Base-by-base conservation (phyloP, 305 asterid genomes). In the Rubia peregrina region DNA sequence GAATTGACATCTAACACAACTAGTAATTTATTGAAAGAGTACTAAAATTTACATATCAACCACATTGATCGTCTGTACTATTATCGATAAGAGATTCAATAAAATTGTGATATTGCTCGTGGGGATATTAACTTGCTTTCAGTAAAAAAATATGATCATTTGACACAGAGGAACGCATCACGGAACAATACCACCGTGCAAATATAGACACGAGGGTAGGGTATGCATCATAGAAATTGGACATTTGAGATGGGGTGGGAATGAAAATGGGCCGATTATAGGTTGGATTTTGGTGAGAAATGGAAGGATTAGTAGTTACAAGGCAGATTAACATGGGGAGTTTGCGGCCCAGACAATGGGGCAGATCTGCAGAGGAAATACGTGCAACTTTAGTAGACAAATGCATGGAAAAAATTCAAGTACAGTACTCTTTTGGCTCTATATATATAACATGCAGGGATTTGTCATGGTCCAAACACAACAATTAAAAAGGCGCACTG, bases 331-430 rank as follows among this genome's bases (percentile, higher is more conserved):
- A 49, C 9, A 33, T 26, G 65, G 71, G 24, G 67, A 33, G 30
- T 8, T 36, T 36, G 73, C 26, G 51, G 71, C 71, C 74, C 71
- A 67, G 73, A 68, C 70, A 66, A 14, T 10, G 61, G 30, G 0
- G 74, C 48, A 70, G 42, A 22, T 24, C n/a, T 9, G 73, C 43
- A 61, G 61, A 6, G 16, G 1, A 68, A 26, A 49, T 76, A 49
- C 63, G 57, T 44, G 72, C 65, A 72, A 40, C 65, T 71, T 74
- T 51, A 0, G 59, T 71, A 57, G 74, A 80, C 83, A 80, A 73
- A 21, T 80, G 76, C 74, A 65, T 76, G 71, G 83, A 42, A 61
- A 76, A 65, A 69, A 70, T 70, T 65, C 63, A 73, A 41, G 33
- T 67, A 57, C 48, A n/a, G n/a, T n/a, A n/a, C n/a, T 70, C 67